Base-by-base conservation (phyloP, 495 filamentous ascomycete species). In the Aspergillus nidulans region DNA sequence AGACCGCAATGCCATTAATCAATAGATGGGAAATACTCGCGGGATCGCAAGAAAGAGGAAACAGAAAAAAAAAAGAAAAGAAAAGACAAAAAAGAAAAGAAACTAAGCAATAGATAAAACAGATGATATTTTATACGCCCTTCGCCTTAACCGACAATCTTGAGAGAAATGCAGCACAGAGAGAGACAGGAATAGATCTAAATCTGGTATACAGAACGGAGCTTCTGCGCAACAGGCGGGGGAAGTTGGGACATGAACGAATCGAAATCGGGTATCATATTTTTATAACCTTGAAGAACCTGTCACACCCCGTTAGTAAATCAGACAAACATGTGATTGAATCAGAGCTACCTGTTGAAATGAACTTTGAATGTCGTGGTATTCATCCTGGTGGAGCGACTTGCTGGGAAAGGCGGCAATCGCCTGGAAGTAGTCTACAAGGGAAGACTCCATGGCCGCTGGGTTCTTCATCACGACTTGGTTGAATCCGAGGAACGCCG, bases 401-500 rank as follows among this genome's bases (percentile, higher is more conserved):
- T 89, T 84, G 63, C 78, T 78, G 1, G 71, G 72, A 67, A 90
- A 91, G 48, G 84, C 74, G 15, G 91, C 89, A 67, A 90, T 92
- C n/a, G 87, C 76, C 55, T 82, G 83, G 70, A 97, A 95, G 67
- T 91, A 95, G 15, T 87, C 85, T 44, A 83, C 77, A 21, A 99
- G 75, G 54, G 84, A 87, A 40, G 84, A 82, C 70, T 96, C 92
- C 85, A 97, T 95, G 3, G 91, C 90, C 67, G 89, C 83, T 2
- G 94, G 95, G 59, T 97, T 97, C 67, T 81, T 80, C 55, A 89
- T 83, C 4, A 97, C 88, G 52, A 92, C 82, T 53, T 87, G 77
- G 53, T 86, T 87, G 74, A 98, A 96, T 0, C 94, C 94, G 57
- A 89, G 81, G 69, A 97, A 87, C 2, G 95, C 92, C 16, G 92